These are phyloP conservation scores for Leccinum olivaceopallidum DNA, from an alignment of 768 basidiomycete genomes.

Conservation along the genomic window DNA sequence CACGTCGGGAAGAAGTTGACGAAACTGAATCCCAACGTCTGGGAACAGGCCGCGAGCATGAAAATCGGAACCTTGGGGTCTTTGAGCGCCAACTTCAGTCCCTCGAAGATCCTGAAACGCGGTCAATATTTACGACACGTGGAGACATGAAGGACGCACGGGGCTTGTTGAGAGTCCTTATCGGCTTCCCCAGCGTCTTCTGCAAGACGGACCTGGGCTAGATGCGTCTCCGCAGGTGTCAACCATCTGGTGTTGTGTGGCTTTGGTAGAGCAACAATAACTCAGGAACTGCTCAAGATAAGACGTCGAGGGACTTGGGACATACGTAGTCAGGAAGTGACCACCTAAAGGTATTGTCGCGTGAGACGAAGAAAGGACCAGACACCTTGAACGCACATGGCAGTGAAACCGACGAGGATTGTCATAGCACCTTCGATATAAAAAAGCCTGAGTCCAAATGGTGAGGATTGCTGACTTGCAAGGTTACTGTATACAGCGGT, in stretches of 20 bases:
- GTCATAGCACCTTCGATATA: constrained; percentile 72
- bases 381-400: constrained; percentile 40
- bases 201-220: constrained; percentile 67
- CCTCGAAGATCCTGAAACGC: constrained; percentile 18
- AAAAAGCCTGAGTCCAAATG: constrained; percentile 55
- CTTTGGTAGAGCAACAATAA: constrained; percentile 30
- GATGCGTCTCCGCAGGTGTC: constrained; percentile 44
- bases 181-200: constrained; percentile 72
- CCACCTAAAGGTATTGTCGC: constrained; percentile 41
- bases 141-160: constrained; percentile 40
- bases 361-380: neutral
- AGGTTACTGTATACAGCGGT: neutral
- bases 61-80: constrained; percentile 58
- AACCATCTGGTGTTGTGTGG: constrained; percentile 66
- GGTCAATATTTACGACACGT: neutral
- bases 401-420: constrained; percentile 53
- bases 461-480: neutral
- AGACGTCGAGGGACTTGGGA: neutral
- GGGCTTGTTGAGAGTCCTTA: constrained; percentile 53
- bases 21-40: constrained; percentile 60
- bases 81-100: constrained; percentile 51
- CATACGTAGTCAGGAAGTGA: constrained; percentile 60
- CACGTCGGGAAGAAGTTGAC: constrained; percentile 60
- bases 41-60: constrained; percentile 50
- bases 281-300: neutral